A percentile compares a stretch with the other conserved stretches of the same genome.
Evolutionary conservation across 805 yeast genomes (phyloP).

Genomic region (Candida coleopterorum): DNA sequence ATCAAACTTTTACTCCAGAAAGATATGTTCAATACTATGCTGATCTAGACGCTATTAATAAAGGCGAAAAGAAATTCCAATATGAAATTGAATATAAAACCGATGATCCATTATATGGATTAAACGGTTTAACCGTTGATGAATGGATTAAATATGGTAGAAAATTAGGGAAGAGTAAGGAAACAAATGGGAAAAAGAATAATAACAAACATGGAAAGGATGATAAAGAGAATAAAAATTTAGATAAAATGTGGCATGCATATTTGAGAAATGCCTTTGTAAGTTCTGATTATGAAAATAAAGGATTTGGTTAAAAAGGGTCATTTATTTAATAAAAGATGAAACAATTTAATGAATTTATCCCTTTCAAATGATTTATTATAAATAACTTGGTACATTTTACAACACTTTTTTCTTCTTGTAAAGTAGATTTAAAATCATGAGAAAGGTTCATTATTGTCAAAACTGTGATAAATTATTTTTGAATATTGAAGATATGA

Average conservation of each 20-base stretch:
- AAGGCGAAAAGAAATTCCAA: conserved; percentile 42
- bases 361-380: no score
- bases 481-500: neutral
- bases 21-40: conserved; percentile 69
- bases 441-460: conserved; percentile 2
- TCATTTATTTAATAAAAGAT: neutral
- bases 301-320: conserved; percentile 31
- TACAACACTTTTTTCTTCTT: no score
- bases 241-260: conserved; percentile 44
- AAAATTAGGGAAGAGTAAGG: conserved; percentile 35
- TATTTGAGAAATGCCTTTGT: conserved; percentile 60
- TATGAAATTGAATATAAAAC: conserved; percentile 70
- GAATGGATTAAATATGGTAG: conserved; percentile 61
- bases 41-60: conserved; percentile 51
- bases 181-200: conserved; percentile 12
- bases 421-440: neutral
- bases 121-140: conserved; percentile 52
- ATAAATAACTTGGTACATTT: no score
- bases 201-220: conserved; percentile 19
- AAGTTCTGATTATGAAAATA: conserved; percentile 58
- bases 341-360: no score
- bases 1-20: conserved; percentile 70
- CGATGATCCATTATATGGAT: conserved; percentile 50
- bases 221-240: conserved; percentile 10
- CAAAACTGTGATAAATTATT: neutral